Conservation (phyloP, 768 basidiomycete species). For the Mycena alexandri region DNA sequence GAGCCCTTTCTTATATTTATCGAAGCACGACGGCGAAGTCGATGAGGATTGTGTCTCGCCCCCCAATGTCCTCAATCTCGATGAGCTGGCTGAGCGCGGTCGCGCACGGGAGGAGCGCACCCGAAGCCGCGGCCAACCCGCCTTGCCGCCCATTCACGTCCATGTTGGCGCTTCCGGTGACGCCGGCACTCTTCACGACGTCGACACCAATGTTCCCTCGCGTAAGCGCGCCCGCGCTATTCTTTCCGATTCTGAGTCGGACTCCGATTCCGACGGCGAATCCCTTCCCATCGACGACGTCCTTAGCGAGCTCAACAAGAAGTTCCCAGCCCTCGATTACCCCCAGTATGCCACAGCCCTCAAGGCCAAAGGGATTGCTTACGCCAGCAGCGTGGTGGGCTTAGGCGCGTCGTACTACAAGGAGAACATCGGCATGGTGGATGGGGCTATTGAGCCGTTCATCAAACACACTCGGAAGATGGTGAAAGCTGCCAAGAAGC, state of each 20-base stretch:
- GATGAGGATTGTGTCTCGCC: slow-evolving; percentile 3
- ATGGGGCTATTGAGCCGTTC: slow-evolving; percentile 6
- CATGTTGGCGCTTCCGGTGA: too few species aligned
- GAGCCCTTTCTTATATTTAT: too few species aligned
- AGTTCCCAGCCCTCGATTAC: slow-evolving; percentile 16
- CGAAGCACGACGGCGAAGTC: neutral
- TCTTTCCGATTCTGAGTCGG: neutral
- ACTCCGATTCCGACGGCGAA: too few species aligned
- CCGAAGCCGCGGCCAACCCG: too few species aligned
- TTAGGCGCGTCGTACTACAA: slow-evolving; percentile 6
- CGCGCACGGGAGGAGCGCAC: too few species aligned
- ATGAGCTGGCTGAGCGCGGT: too few species aligned
- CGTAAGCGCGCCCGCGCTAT: neutral
- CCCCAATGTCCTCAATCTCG: slow-evolving; percentile 4
- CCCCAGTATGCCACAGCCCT: slow-evolving; percentile 19
- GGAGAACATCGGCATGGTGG: neutral
- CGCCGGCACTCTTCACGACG: slow-evolving; percentile 9
- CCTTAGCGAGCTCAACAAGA: neutral
- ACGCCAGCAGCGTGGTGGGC: neutral
- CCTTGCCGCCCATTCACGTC: too few species aligned
- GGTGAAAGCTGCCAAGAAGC: neutral
- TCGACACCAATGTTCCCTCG: neutral
- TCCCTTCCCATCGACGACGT: slow-evolving; percentile 4
- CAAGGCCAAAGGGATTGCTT: neutral
- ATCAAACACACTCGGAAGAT: too few species aligned